These are phyloP conservation scores for Brassica cretica DNA, from an alignment of 345 rosid species.

Conservation along the genomic window DNA sequence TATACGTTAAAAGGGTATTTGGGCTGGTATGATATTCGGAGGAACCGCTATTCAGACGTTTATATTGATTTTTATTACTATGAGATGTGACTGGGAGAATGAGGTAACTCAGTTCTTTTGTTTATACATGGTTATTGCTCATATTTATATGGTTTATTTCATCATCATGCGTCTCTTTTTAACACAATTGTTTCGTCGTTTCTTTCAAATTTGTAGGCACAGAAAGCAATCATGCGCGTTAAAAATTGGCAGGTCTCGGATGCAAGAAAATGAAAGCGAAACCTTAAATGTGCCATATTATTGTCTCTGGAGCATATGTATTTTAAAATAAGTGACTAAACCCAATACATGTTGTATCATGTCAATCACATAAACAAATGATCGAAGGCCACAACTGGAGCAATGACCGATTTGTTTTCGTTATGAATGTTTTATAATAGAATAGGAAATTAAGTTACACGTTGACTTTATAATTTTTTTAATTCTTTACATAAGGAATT, in stretches of 20 bases:
- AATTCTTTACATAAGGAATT: conserved; percentile 7
- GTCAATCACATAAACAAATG: background rate
- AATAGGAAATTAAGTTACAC: background rate
- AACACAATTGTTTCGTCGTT: background rate
- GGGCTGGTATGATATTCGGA: conserved; percentile 55
- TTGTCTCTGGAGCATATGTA: background rate
- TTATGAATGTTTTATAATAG: background rate
- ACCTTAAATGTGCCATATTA: background rate
- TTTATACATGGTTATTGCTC: background rate
- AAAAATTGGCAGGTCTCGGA: background rate
- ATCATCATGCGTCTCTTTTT: background rate
- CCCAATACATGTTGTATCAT: background rate
- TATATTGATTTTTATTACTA: conserved; percentile 46
- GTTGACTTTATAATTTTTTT: background rate
- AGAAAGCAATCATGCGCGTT: conserved; percentile 13
- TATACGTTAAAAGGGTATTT: conserved; percentile 11
- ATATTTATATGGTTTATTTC: background rate
- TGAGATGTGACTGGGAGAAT: conserved; percentile 51
- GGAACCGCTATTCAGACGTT: conserved; percentile 60
- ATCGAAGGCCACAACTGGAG: background rate
- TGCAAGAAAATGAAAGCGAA: background rate
- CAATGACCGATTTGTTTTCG: background rate
- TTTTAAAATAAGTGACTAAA: background rate
- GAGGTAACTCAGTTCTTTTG: conserved; percentile 42
- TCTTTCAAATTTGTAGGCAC: conserved; percentile 10